Base-by-base conservation (phyloP, 2,329 filamentous ascomycete genomes). In the Geoglossum cookeanum region DNA sequence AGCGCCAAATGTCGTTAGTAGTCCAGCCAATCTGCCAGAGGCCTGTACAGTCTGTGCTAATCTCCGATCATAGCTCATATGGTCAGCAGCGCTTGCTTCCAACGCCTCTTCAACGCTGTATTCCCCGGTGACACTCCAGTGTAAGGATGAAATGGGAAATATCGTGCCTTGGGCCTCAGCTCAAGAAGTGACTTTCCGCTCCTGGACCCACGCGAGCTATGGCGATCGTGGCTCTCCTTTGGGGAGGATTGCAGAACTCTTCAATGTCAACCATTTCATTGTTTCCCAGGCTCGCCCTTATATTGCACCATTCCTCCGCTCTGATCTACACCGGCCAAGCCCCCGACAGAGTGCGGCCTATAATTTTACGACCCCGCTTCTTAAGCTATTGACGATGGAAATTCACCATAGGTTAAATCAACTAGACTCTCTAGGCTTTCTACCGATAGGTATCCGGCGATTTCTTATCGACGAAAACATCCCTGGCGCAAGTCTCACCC, bases 231-330 rank as follows among this genome's bases (percentile, higher is more conserved):
- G 81, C 61, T 81, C 78, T 0, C 81, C 81, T 0, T 76, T 92
- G 1, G 76, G 80, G 57, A 79, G 87, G 44, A 82, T 92, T 33
- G 80, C 84, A 5, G 85, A 91, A 70, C 78, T 91, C 9, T 92
- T 92, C 76, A 94, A 94, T 67, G 87, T 94, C 56, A 94, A 95
- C 66, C 90, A 96, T 72, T 96, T 94, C 70, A 88, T 97, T 61
- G 82, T 97, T 62, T 92, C 86, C 62, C 91, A 96, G 71, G 89
- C 91, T 0, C 78, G 90, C 2, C 91, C 91, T 0, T 95, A 94
- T 68, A 75, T 95, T 15, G 83, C 91, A 32, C 90, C 90, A 0
- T 92, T 95, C 64, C 75, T 94, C 4, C 81, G 84, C 60, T 85
- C 83, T 51, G 86, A 91, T 63, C 81, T 90, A 72, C 85, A 90